Conservation (phyloP, 78 protist genomes). For the Speleostelium caveatum region DNA sequence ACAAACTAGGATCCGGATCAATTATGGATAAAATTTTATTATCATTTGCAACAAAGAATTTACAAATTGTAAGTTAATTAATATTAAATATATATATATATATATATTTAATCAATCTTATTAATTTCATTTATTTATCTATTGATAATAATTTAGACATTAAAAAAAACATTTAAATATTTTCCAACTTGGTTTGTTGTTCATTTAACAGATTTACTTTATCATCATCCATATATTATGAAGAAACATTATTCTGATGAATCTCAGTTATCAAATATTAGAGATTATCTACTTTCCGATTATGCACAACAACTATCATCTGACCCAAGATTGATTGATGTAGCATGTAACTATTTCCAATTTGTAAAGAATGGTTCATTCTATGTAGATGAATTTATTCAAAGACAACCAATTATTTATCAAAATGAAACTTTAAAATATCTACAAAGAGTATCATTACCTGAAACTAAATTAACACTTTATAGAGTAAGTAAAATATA, state of each 20-base stretch:
- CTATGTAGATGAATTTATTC: constrained; percentile 35
- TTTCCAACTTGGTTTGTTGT: constrained; percentile 44
- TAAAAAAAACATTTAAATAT: constrained; percentile 4
- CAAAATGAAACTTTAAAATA: constrained; percentile 39
- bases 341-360: constrained; percentile 29
- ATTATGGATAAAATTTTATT: constrained; percentile 27
- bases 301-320: constrained; percentile 35
- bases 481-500: no score
- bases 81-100: background rate
- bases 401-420: constrained; percentile 27
- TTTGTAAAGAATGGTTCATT: constrained; percentile 13
- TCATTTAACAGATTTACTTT: constrained; percentile 56
- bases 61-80: constrained; percentile 6
- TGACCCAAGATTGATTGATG: constrained; percentile 3
- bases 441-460: background rate
- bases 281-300: constrained; percentile 20
- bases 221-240: constrained; percentile 71
- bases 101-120: no score
- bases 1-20: background rate
- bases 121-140: no score
- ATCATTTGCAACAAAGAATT: constrained; percentile 52
- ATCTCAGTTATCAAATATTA: constrained; percentile 10
- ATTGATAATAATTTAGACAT: background rate
- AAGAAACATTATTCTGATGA: background rate
- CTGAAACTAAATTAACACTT: constrained; percentile 8